Percentiles rank a stretch among this genome's conserved stretches.
Evolutionary conservation across 176 grass and related monocot species (phyloP).

Genomic region (Poa annua): DNA sequence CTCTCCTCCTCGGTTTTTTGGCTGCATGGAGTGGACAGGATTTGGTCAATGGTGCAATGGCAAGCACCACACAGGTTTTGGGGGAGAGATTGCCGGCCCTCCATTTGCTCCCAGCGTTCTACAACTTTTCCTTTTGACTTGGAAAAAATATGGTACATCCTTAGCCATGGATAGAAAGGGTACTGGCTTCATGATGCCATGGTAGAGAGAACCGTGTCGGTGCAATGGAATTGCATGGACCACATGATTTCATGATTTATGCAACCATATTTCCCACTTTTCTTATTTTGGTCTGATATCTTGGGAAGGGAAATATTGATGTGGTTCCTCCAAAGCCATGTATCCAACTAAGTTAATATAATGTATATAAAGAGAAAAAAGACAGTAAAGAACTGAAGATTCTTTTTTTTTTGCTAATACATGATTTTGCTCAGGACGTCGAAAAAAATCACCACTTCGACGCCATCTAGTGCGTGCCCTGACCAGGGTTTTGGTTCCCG

Average conservation of each 20-base stretch:
- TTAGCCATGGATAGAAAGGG: background rate
- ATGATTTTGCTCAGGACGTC: background rate
- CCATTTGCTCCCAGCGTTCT: constrained; percentile 48
- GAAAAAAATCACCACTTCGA: background rate
- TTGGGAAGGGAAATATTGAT: background rate
- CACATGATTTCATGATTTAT: constrained; percentile 1
- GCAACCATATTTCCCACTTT: background rate
- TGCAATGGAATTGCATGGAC: constrained; percentile 46
- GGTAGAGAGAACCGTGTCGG: constrained; percentile 34
- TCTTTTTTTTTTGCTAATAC: background rate
- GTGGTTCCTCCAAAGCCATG: background rate
- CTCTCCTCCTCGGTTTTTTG: background rate
- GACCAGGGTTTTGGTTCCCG: no score
- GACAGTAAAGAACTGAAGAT: background rate
- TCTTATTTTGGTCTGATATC: constrained; percentile 6
- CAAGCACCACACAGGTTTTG: constrained; percentile 7
- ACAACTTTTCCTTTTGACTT: constrained; percentile 20
- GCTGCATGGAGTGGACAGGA: constrained; percentile 46
- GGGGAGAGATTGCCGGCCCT: constrained; percentile 33
- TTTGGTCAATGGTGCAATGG: constrained; percentile 42
- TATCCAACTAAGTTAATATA: background rate
- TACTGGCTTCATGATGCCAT: background rate
- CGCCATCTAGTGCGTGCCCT: background rate
- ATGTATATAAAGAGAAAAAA: background rate
- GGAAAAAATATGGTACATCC: background rate